phyloP scores from a whole-genome alignment of 257 asterid genomes.

The Galeopsis tetrahit region DNA sequence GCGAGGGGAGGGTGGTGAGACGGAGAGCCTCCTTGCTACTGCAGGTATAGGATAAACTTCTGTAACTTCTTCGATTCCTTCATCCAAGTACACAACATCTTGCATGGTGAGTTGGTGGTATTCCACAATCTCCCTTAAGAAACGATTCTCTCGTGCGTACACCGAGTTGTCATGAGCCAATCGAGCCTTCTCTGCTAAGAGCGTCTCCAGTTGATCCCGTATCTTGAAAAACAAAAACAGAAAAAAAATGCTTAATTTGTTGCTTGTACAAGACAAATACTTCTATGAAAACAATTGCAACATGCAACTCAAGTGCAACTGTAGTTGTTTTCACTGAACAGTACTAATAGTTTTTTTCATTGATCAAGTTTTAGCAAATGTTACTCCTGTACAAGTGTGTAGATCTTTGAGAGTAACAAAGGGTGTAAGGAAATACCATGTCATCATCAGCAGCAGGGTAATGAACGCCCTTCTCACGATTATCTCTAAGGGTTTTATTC shows the following conservation, averaged over 20 bases:
- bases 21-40: slow-evolving; percentile 50
- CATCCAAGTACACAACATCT: slow-evolving; percentile 84
- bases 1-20: slow-evolving; percentile 51
- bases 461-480: slow-evolving; percentile 71
- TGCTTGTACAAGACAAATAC: neutral
- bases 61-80: slow-evolving; percentile 78
- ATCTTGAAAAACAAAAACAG: slow-evolving; percentile 45
- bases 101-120: slow-evolving; percentile 92
- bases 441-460: slow-evolving; percentile 84
- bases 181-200: slow-evolving; percentile 88
- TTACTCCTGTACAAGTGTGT: too few relatives aligned
- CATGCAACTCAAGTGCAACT: too few relatives aligned
- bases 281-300: too few relatives aligned
- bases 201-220: slow-evolving; percentile 89
- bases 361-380: too few relatives aligned
- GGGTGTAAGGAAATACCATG: slow-evolving; percentile 54
- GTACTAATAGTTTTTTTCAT: too few relatives aligned
- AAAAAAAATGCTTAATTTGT: neutral
- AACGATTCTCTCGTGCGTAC: slow-evolving; percentile 84
- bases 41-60: slow-evolving; percentile 62
- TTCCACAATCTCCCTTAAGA: slow-evolving; percentile 94
- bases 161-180: slow-evolving; percentile 85
- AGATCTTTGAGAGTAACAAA: neutral
- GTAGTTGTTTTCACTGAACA: too few relatives aligned
- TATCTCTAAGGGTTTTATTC: slow-evolving; percentile 77